These are phyloP conservation scores for Colletotrichum echinochloae DNA, from an alignment of 2,329 filamentous ascomycete genomes.

Conservation along the genomic window DNA sequence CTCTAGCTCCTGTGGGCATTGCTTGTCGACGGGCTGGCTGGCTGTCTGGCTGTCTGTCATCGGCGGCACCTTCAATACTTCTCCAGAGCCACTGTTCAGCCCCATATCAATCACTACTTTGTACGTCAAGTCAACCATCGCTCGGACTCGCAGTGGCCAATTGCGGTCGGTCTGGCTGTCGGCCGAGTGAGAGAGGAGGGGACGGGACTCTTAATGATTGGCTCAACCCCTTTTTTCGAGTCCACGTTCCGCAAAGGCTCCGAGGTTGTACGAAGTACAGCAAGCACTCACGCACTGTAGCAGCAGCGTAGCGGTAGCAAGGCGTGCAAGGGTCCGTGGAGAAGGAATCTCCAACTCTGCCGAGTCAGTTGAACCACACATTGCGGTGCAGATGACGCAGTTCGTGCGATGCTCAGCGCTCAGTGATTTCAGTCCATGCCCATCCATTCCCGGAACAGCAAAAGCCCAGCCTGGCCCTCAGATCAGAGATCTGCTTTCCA, in stretches of 20 bases:
- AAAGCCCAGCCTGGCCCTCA: constrained; percentile 20
- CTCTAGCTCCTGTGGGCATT: constrained; percentile 22
- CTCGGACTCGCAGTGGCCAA: constrained; percentile 16
- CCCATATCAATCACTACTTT: constrained; percentile 26
- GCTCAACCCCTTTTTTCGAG: not conserved
- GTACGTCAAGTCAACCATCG: constrained; percentile 15
- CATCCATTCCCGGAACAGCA: constrained; percentile 33
- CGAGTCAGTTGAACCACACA: constrained; percentile 34
- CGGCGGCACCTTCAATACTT: constrained; percentile 3
- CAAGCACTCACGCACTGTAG: no score
- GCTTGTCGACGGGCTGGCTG: not conserved
- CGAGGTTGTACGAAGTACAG: constrained; percentile 17
- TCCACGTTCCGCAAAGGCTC: constrained; percentile 23
- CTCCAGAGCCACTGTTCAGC: constrained; percentile 24
- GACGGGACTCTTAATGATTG: constrained; percentile 19
- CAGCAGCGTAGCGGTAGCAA: not conserved
- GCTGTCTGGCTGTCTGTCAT: not conserved
- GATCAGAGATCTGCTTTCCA: constrained; percentile 17
- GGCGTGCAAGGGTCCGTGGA: constrained; percentile 23
- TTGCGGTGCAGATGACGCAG: constrained; percentile 38
- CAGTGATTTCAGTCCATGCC: constrained; percentile 21
- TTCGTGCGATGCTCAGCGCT: constrained; percentile 8
- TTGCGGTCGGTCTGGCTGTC: constrained; percentile 17
- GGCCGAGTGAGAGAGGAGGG: constrained; percentile 27
- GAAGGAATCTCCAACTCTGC: constrained; percentile 6